Base-by-base conservation (phyloP, 352 stramenopile species). In the Globisporangium uncinulatum region DNA sequence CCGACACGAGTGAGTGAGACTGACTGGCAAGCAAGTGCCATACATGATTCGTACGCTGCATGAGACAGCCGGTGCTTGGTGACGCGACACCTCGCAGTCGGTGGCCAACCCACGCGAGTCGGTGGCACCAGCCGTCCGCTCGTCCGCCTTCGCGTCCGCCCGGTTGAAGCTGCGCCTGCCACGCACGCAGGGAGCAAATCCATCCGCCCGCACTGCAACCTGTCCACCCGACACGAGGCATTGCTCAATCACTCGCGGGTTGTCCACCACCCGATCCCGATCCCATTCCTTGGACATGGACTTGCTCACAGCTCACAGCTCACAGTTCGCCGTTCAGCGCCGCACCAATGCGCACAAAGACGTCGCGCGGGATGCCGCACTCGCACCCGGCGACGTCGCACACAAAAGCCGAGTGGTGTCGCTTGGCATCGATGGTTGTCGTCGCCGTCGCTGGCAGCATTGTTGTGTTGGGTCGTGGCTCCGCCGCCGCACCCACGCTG, bases 291-390 rank as follows among this genome's bases (percentile, higher is more conserved):
- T 4, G 24, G 24, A 29, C 24, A 29, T 29, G 24, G 24, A 29
- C 24, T 29, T 29, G 24, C 39, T 44, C 39, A 17, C 39, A 15
- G 10, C 13, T 15, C 24, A 4, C 24, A n/a, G 6, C 39, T 44
- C 39, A 44, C 39, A 44, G 14, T 4, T 87, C 77, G 19, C 76
- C 74, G 47, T 87, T 87, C 20, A 87, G 51, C 15, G 56, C 67
- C 15, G 69, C 65, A 13, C 59, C 73, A 5, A 83, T 71, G 14
- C 77, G 73, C 15, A 79, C 51, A 37, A 86, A 86, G 15, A 88
- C 78, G 53, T 86, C 67, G 24, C 78, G 71, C 36, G 78, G 75
- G 42, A 88, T 82, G 4, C 73, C 78, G 20, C 78, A 88, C 11
- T 24, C 54, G 45, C 75, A 88, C 2, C 71, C 75, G 15, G 71